Evolutionary conservation across 2,329 filamentous ascomycete genomes (phyloP), one percentile per base, ranked within the genome.

Genomic region (Curvularia hawaiiensis): DNA sequence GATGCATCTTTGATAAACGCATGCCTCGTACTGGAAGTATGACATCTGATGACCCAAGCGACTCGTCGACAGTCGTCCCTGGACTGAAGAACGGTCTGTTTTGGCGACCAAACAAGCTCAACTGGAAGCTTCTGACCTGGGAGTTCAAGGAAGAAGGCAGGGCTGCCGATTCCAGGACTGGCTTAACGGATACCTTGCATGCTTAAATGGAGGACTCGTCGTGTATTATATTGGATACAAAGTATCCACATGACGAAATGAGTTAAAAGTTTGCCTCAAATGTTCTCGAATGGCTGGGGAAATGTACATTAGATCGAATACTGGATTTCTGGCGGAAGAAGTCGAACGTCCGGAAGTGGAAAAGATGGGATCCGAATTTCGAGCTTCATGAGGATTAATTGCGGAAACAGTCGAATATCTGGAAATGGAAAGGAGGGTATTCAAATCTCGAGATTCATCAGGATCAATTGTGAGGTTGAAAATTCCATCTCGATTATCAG

Each of bases 101-200:
- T 75, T 88, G 86, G 86, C 81, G 85, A 50, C 83, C 84, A 56
- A 82, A 83, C 68, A 90, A 94, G 79, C 80, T 95, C 71, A 95
- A 95, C 79, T 94, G 91, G 91, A 92, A 90, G 75, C 84, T 93
- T 74, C 79, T 93, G 71, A 89, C 88, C 52, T 94, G 90, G 90
- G 88, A 92, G 74, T 91, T 86, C 83, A 84, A 69, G 30, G 61
- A 63, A 50, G 64, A 68, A 1, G 66, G 57, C 18, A 50, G 59
- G 35, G 45, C 64, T n/a, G 33, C 44, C 6, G 48, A 62, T n/a
- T 35, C 44, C 12, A 38, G 43, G 20, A 47, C 55, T 26, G 53
- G 52, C 53, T 64, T 71, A 41, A 60, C 59, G 48, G 65, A 72
- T 55, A 66, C 64, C 28, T 44, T 76, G 49, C 73, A 76, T 62